Evolutionary conservation across 1,139 yeast species (phyloP).

Genomic region (Blastobotrys aristatus): DNA sequence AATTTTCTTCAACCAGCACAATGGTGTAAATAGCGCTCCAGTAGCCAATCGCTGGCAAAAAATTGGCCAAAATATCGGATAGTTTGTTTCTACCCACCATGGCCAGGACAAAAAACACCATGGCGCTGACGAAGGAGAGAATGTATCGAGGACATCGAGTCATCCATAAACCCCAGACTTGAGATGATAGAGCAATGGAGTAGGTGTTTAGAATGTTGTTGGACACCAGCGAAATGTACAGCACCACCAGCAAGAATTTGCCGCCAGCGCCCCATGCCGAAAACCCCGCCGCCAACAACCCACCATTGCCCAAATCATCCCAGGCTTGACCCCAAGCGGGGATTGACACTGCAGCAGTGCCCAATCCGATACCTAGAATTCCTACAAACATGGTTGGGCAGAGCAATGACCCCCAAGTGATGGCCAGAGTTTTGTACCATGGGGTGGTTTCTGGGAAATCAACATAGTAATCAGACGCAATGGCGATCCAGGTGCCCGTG

Average conservation of each 20-base stretch:
- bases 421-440: conserved; percentile 47
- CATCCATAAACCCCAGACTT: conserved; percentile 58
- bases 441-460: conserved; percentile 73
- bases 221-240: conserved; percentile 70
- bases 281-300: conserved; percentile 63
- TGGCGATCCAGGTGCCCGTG: conserved; percentile 88
- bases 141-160: conserved; percentile 75
- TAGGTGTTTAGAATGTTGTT: conserved; percentile 79
- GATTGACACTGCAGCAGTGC: conserved; percentile 57
- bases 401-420: conserved; percentile 65
- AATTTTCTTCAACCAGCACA: conserved; percentile 66
- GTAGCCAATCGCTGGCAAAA: conserved; percentile 90
- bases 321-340: conserved; percentile 59
- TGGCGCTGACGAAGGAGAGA: conserved; percentile 64
- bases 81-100: conserved; percentile 71
- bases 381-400: conserved; percentile 79
- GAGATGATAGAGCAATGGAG: conserved; percentile 78
- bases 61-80: conserved; percentile 73
- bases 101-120: conserved; percentile 50
- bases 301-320: conserved; percentile 66
- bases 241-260: conserved; percentile 61
- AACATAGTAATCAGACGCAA: conserved; percentile 80
- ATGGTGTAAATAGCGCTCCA: conserved; percentile 85
- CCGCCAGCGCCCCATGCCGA: conserved; percentile 76
- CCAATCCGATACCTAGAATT: conserved; percentile 63